Base-by-base conservation (phyloP, 352 stramenopile species). In the Phytophthora tentaculata region DNA sequence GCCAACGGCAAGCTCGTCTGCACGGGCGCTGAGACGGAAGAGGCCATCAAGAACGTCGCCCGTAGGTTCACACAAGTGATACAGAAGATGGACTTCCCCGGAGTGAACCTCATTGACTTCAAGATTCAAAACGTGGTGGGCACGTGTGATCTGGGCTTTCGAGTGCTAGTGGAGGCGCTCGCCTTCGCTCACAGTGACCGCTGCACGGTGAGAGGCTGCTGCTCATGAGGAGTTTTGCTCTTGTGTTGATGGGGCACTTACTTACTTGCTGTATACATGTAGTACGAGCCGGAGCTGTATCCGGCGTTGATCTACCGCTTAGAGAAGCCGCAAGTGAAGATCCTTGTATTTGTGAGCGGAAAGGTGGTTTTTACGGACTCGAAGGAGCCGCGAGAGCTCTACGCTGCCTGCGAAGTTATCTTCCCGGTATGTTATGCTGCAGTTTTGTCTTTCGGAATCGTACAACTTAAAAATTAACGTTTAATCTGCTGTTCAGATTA, bases 261-360 rank as follows among this genome's bases (percentile, higher is more conserved):
- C 35, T 50, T 35, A 29, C 47, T 22, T 12, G 12, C 59, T 13
- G 16, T 61, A 17, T 73, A n/a, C n/a, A n/a, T n/a, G n/a, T n/a
- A 96, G 69, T 99, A 99, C 69, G 98, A 99, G 75, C 98, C 98
- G 5, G 98, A 99, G 75, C 73, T 99, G 32, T 99, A 99, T 70
- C 97, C 98, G 13, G 98, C 97, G 43, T 77, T 99, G 17, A 99
- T 99, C 77, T 99, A 99, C 80, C 89, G 97, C 14, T 88, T 99
- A 64, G 84, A 97, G 17, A 90, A 96, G 52, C 97, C 97, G 23
- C 94, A 98, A 57, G 94, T 99, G 13, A 98, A 99, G 53, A 86
- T 99, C n/a, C 80, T 99, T 20, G 98, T 99, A 56, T 99, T 99
- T 80, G 98, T 99, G 20, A 95, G 92, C 57, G 98, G 98, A 4